These are phyloP conservation scores for Brassica incana DNA, from an alignment of 345 rosid genomes.

Conservation along the genomic window DNA sequence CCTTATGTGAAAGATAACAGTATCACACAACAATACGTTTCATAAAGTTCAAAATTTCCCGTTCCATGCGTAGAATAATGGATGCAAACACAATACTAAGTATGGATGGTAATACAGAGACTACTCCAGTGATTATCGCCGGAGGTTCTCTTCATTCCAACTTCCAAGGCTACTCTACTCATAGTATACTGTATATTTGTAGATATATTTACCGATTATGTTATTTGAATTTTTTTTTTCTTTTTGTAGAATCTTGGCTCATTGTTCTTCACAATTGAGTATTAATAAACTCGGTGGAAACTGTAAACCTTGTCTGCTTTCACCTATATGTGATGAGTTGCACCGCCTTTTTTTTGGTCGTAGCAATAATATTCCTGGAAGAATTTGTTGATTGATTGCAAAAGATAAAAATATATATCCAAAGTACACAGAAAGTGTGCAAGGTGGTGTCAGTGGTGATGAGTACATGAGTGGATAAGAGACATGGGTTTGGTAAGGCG, in stretches of 20 bases:
- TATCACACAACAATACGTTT: neutral
- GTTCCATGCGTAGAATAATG: neutral
- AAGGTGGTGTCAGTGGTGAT: slow-evolving; percentile 17
- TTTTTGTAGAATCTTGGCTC: neutral
- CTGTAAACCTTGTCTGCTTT: neutral
- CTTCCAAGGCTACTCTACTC: neutral
- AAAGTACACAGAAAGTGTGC: neutral
- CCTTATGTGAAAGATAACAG: neutral
- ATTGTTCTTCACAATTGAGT: neutral
- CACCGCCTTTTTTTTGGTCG: neutral
- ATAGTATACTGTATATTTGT: neutral
- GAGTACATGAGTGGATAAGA: slow-evolving; percentile 32
- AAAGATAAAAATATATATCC: slow-evolving; percentile 5
- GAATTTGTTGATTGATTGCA: neutral
- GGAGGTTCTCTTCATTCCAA: neutral
- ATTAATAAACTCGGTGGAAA: neutral
- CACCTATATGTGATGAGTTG: neutral
- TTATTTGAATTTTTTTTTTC: neutral
- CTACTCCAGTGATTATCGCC: neutral
- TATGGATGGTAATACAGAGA: neutral
- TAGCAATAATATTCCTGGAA: neutral
- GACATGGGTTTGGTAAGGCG: slow-evolving; percentile 23
- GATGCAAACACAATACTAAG: neutral
- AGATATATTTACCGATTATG: neutral
- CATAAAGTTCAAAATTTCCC: neutral